Conservation (phyloP, 2,329 filamentous ascomycete genomes). For the Lojkania enalia region DNA sequence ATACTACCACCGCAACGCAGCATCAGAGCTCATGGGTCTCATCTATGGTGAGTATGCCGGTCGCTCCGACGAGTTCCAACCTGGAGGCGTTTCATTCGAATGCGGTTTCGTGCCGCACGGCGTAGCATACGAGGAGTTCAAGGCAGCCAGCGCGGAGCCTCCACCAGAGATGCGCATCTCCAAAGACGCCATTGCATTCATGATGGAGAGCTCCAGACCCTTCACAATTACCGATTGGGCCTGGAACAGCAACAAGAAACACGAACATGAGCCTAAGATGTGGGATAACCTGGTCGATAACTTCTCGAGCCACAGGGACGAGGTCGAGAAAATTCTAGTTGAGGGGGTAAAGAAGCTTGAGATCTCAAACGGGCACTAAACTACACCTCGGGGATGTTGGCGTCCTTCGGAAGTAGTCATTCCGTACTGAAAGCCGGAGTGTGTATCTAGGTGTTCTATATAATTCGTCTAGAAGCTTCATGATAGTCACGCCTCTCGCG, state of each 20-base stretch:
- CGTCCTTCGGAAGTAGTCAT: too few species aligned
- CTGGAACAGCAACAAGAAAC: constrained; percentile 48
- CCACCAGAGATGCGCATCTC: constrained; percentile 43
- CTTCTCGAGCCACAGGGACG: constrained; percentile 53
- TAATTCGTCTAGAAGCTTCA: too few species aligned
- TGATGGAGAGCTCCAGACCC: constrained; percentile 59
- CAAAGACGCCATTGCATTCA: constrained; percentile 64
- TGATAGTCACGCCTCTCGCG: too few species aligned
- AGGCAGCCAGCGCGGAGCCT: constrained; percentile 57
- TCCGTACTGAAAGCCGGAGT: too few species aligned
- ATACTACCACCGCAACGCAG: constrained; percentile 72
- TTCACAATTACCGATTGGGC: constrained; percentile 44
- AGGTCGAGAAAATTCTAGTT: constrained; percentile 51
- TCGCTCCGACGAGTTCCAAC: constrained; percentile 58
- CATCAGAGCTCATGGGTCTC: constrained; percentile 71
- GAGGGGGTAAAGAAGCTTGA: constrained; percentile 29
- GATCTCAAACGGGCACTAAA: background rate
- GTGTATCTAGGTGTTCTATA: too few species aligned
- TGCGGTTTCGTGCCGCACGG: constrained; percentile 74
- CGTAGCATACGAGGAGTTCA: constrained; percentile 59
- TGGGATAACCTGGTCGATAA: constrained; percentile 60
- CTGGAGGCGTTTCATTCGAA: constrained; percentile 65
- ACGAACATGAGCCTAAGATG: constrained; percentile 52
- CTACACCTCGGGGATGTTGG: too few species aligned
- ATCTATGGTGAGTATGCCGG: constrained; percentile 62